These are phyloP conservation scores for Vinca minor DNA, from an alignment of 257 asterid species.

Conservation along the genomic window DNA sequence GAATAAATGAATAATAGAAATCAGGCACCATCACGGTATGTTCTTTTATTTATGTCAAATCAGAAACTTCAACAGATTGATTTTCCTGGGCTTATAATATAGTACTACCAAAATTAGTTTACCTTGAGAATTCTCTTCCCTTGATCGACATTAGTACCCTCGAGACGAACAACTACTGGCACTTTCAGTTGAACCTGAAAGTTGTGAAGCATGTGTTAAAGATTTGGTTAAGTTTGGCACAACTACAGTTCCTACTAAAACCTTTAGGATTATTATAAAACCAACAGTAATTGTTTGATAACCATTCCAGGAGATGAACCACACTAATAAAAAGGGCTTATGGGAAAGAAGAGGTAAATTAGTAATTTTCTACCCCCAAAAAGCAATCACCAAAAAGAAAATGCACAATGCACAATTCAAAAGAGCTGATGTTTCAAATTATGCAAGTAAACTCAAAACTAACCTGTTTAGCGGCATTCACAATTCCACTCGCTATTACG, in stretches of 20 bases:
- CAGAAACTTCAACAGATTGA: neutral
- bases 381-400: neutral
- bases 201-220: neutral
- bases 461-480: slow-evolving; percentile 93
- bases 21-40: neutral
- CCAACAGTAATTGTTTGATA: neutral
- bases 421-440: neutral
- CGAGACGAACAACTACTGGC: slow-evolving; percentile 92
- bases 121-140: slow-evolving; percentile 96
- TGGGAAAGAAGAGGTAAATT: neutral
- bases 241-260: neutral
- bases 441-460: slow-evolving; percentile 8
- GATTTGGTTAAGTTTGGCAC: neutral
- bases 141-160: slow-evolving; percentile 95
- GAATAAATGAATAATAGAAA: neutral
- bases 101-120: slow-evolving; percentile 12
- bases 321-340: neutral
- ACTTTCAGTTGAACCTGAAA: slow-evolving; percentile 80
- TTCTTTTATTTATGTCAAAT: neutral
- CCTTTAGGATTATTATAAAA: neutral
- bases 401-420: neutral
- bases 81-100: neutral
- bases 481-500: slow-evolving; percentile 95
- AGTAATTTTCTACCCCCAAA: neutral
- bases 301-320: neutral